Evolutionary conservation across 148 eudicot species (phyloP).

Genomic region (Vaccinium vitisidaea): DNA sequence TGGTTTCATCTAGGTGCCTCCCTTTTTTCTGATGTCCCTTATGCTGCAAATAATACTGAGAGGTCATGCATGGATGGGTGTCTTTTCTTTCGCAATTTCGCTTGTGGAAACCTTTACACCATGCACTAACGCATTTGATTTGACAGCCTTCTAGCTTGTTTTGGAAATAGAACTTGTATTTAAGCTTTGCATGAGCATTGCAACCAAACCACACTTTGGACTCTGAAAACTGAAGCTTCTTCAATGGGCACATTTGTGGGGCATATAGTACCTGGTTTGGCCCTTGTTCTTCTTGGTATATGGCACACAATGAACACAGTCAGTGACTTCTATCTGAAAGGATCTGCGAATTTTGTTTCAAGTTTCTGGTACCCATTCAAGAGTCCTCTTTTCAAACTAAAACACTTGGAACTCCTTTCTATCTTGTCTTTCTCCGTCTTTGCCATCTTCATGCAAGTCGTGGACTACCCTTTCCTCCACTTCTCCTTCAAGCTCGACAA

Average conservation of each 20-base stretch:
- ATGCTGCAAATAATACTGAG: not conserved
- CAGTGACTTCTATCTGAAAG: conserved; percentile 42
- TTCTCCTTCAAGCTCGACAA: conserved; percentile 53
- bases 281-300: conserved; percentile 62
- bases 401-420: conserved; percentile 60
- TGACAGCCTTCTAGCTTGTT: conserved; percentile 18
- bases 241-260: conserved; percentile 80
- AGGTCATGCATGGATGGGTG: not conserved
- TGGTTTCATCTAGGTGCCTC: not conserved
- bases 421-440: conserved; percentile 57
- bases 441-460: conserved; percentile 47
- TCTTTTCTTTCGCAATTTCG: conserved; percentile 12
- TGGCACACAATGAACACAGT: conserved; percentile 67
- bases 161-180: conserved; percentile 18
- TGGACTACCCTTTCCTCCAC: conserved; percentile 44
- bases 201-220: not conserved
- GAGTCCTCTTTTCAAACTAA: conserved; percentile 30
- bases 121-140: conserved; percentile 38
- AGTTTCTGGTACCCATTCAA: conserved; percentile 63
- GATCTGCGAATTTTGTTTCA: conserved; percentile 40
- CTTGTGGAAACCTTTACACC: conserved; percentile 50
- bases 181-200: conserved; percentile 24
- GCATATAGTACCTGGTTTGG: conserved; percentile 76
- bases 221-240: conserved; percentile 2
- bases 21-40: conserved; percentile 1